Evolutionary conservation across 139 green algal species (phyloP).

Genomic region (Diplosphaera chodatii): DNA sequence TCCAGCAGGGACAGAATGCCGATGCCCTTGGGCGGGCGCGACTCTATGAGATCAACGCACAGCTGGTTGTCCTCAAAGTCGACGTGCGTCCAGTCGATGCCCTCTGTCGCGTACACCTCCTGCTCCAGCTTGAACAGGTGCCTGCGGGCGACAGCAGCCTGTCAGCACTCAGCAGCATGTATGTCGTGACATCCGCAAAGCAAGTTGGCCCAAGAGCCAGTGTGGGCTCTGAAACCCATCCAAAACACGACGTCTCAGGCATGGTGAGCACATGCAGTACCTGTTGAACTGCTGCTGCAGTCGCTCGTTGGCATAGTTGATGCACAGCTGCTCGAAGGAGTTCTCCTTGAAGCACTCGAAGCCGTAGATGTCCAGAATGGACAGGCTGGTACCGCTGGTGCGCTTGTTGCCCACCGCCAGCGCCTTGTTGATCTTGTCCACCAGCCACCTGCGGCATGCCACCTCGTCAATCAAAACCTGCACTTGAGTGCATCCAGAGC

Average conservation of each 20-base stretch:
- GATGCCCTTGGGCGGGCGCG: conserved; percentile 43
- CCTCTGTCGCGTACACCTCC: conserved; percentile 82
- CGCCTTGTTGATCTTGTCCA: conserved; percentile 59
- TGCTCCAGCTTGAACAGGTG: conserved; percentile 86
- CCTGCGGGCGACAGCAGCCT: neutral
- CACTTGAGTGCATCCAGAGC: too few relatives aligned
- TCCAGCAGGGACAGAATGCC: conserved; percentile 88
- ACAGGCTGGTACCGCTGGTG: conserved; percentile 21
- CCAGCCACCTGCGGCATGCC: conserved; percentile 64
- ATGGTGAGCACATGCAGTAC: too few relatives aligned
- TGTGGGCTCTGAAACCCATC: too few relatives aligned
- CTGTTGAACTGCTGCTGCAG: conserved; percentile 94
- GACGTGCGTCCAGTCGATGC: conserved; percentile 90
- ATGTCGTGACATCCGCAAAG: too few relatives aligned
- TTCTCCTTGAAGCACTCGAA: conserved; percentile 80
- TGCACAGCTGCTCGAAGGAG: conserved; percentile 94
- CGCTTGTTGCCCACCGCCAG: conserved; percentile 29
- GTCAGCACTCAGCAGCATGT: too few relatives aligned
- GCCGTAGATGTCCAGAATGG: conserved; percentile 88
- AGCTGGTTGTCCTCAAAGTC: conserved; percentile 94
- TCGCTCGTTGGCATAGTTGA: conserved; percentile 95
- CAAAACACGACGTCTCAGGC: too few relatives aligned
- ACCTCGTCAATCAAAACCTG: too few relatives aligned
- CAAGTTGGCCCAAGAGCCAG: too few relatives aligned
- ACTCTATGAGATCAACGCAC: conserved; percentile 84